phyloP scores from a whole-genome alignment of 768 basidiomycete genomes.

The Naematelia aurantialba region DNA sequence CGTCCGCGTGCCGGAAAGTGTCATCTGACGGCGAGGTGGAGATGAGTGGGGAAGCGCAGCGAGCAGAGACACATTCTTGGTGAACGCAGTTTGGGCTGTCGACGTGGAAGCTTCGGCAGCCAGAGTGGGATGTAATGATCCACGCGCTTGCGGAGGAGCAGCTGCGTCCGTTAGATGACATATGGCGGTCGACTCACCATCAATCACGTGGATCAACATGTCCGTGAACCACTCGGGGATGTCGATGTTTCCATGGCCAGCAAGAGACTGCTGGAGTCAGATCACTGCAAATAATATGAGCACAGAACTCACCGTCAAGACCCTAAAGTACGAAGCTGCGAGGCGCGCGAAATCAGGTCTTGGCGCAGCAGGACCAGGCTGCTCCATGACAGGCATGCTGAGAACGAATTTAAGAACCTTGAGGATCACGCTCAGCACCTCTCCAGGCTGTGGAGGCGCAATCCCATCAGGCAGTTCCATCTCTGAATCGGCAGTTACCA shows the following conservation, averaged over 20 bases:
- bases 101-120: slow-evolving; percentile 19
- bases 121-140: slow-evolving; percentile 26
- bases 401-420: slow-evolving; percentile 29
- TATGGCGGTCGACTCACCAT: slow-evolving; percentile 20
- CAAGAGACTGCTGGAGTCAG: slow-evolving; percentile 8
- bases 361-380: slow-evolving; percentile 9
- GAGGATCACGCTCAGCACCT: slow-evolving; percentile 19
- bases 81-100: slow-evolving; percentile 15
- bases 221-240: slow-evolving; percentile 7
- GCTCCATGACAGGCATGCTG: slow-evolving; percentile 21
- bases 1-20: slow-evolving; percentile 3
- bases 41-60: slow-evolving; percentile 21
- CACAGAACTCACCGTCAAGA: slow-evolving; percentile 25
- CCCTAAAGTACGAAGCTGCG: slow-evolving; percentile 19
- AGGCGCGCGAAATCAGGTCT: slow-evolving; percentile 34
- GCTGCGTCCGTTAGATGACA: slow-evolving; percentile 12
- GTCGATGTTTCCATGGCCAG: slow-evolving; percentile 5
- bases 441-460: slow-evolving; percentile 17
- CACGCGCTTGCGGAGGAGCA: slow-evolving; percentile 26
- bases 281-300: background rate
- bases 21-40: slow-evolving; percentile 22
- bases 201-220: slow-evolving; percentile 33
- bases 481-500: slow-evolving; percentile 11
- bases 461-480: slow-evolving; percentile 1
- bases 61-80: slow-evolving; percentile 4